Evolutionary conservation across 2,329 filamentous ascomycete genomes (phyloP).

Genomic region (Alternaria dauci): DNA sequence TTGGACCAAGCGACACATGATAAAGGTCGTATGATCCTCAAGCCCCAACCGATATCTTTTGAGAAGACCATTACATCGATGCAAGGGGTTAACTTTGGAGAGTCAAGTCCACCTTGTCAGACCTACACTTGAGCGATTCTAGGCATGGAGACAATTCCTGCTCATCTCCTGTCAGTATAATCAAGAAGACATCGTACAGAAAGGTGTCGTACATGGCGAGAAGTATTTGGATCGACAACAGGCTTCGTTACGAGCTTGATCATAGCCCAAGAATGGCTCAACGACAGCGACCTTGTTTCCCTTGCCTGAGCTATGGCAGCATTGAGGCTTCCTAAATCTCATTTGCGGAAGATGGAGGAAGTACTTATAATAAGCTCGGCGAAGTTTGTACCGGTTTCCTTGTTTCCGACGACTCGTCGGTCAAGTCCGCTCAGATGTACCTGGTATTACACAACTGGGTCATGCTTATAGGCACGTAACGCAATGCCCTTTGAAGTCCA

Average conservation of each 20-base stretch:
- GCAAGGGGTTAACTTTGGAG: neutral
- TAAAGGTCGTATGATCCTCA: neutral
- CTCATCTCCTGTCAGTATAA: neutral
- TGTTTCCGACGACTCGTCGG: neutral
- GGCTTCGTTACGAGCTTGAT: neutral
- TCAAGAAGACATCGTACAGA: neutral
- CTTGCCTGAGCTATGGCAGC: neutral
- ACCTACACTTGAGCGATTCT: neutral
- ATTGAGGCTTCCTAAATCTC: neutral
- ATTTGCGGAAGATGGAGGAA: neutral
- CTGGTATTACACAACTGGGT: neutral
- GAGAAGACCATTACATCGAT: neutral
- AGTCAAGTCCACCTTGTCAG: neutral
- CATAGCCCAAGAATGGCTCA: neutral
- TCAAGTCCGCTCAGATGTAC: conserved; percentile 1
- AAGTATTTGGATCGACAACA: neutral
- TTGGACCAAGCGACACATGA: neutral
- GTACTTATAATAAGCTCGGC: neutral
- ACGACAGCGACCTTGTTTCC: neutral
- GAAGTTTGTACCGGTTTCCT: neutral
- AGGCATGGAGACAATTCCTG: neutral
- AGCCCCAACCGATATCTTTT: neutral
- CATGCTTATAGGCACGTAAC: neutral
- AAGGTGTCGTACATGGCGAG: neutral
- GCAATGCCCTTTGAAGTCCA: neutral